Evolutionary conservation across 2,329 filamentous ascomycete genomes (phyloP).

Genomic region (Geoglossum cookeanum): DNA sequence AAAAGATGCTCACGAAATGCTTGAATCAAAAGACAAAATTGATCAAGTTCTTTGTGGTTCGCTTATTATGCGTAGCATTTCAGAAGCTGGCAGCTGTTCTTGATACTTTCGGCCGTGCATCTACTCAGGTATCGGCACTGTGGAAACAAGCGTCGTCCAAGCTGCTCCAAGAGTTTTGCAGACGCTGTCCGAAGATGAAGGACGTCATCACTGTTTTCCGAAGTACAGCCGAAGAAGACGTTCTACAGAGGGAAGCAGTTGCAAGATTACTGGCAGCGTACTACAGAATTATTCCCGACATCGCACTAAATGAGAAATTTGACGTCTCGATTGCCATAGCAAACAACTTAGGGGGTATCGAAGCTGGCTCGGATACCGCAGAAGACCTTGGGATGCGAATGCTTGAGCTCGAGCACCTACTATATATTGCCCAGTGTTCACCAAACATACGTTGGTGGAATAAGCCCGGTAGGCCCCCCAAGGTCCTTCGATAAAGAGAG

Average conservation of each 20-base stretch:
- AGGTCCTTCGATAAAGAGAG: not conserved
- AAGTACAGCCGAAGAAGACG: constrained; percentile 44
- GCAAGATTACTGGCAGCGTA: constrained; percentile 67
- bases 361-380: constrained; percentile 18
- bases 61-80: constrained; percentile 59
- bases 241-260: constrained; percentile 60
- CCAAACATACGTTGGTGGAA: constrained; percentile 83
- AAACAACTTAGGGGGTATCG: constrained; percentile 43
- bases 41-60: constrained; percentile 65
- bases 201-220: constrained; percentile 60
- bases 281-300: constrained; percentile 61
- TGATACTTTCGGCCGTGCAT: constrained; percentile 36
- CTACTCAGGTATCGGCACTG: constrained; percentile 24
- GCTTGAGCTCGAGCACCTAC: constrained; percentile 63
- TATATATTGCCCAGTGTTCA: constrained; percentile 62
- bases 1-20: constrained; percentile 62
- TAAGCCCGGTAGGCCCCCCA: constrained; percentile 32
- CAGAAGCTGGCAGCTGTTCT: constrained; percentile 54
- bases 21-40: constrained; percentile 60
- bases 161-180: constrained; percentile 55
- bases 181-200: constrained; percentile 63
- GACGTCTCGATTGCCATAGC: constrained; percentile 67
- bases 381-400: constrained; percentile 35
- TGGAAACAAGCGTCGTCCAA: constrained; percentile 54
- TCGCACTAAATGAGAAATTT: constrained; percentile 67